Percentiles rank a stretch among this genome's conserved stretches.
Evolutionary conservation across 2,329 filamentous ascomycete genomes (phyloP).

Genomic region (Orbilia ellipsospora): DNA sequence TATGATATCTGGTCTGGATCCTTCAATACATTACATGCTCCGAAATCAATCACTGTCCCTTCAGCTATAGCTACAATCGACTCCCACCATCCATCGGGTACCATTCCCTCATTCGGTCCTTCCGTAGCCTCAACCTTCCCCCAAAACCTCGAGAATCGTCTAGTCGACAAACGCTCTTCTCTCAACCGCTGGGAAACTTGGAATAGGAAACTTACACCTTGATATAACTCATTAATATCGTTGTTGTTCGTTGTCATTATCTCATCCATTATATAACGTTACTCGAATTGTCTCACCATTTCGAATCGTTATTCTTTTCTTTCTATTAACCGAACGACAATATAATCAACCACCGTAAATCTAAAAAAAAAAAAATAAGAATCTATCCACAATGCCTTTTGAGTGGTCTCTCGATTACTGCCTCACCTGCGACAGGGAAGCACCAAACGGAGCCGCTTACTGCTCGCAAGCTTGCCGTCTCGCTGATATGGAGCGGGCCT

Average conservation of each 20-base stretch:
- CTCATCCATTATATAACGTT: conserved; percentile 9
- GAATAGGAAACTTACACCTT: too few relatives aligned
- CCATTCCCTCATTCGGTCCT: conserved; percentile 35
- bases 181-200: not conserved
- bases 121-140: conserved; percentile 44
- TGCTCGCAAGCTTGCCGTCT: conserved; percentile 77
- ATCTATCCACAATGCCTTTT: conserved; percentile 48
- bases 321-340: conserved; percentile 11
- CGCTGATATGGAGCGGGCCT: conserved; percentile 82
- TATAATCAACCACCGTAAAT: conserved; percentile 26
- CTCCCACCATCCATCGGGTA: conserved; percentile 30
- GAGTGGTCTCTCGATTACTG: conserved; percentile 90
- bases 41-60: conserved; percentile 22
- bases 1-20: not conserved
- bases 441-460: conserved; percentile 54
- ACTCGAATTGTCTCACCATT: not conserved
- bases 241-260: too few relatives aligned
- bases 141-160: conserved; percentile 21
- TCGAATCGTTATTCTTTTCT: conserved; percentile 4
- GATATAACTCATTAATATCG: too few relatives aligned
- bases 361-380: not conserved
- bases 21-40: conserved; percentile 1
- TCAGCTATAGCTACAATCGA: conserved; percentile 19
- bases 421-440: conserved; percentile 78
- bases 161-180: conserved; percentile 21